phyloP scores from a whole-genome alignment of 2,329 filamentous ascomycete genomes.

The Aurifilum marmelostoma region DNA sequence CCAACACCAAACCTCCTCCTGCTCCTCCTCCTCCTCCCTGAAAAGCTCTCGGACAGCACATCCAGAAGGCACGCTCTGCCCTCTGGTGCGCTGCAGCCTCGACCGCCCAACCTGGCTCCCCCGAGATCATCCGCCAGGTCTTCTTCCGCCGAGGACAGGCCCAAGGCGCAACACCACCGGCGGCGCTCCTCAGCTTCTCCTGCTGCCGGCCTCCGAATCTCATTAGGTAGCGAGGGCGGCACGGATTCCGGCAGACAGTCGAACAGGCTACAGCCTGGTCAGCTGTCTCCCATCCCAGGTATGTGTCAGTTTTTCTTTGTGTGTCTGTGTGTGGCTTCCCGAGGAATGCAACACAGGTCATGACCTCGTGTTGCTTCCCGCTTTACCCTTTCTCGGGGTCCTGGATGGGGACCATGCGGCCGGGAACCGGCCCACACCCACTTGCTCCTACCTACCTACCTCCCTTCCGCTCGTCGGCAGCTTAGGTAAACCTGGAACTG shows the following conservation, averaged over 20 bases:
- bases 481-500: not conserved
- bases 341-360: constrained; percentile 7
- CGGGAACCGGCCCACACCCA: too few relatives aligned
- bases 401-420: too few relatives aligned
- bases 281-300: constrained; percentile 61
- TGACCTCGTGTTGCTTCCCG: constrained; percentile 20
- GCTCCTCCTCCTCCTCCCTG: constrained; percentile 13
- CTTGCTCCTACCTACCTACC: constrained; percentile 4
- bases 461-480: constrained; percentile 13
- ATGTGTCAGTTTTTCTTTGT: constrained; percentile 39
- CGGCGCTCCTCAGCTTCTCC: constrained; percentile 50
- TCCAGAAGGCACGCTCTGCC: constrained; percentile 26
- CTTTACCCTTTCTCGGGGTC: too few relatives aligned
- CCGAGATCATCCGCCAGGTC: constrained; percentile 53
- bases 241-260: constrained; percentile 43
- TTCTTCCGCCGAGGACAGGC: constrained; percentile 52
- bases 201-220: constrained; percentile 38
- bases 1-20: constrained; percentile 3
- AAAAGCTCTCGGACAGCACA: constrained; percentile 14
- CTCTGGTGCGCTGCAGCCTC: constrained; percentile 34
- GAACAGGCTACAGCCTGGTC: constrained; percentile 40
- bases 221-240: constrained; percentile 38
- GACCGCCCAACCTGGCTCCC: constrained; percentile 53
- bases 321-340: not conserved
- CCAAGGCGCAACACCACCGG: constrained; percentile 52